phyloP scores from a whole-genome alignment of 768 basidiomycete species.

The Leccinum aurantiacum region DNA sequence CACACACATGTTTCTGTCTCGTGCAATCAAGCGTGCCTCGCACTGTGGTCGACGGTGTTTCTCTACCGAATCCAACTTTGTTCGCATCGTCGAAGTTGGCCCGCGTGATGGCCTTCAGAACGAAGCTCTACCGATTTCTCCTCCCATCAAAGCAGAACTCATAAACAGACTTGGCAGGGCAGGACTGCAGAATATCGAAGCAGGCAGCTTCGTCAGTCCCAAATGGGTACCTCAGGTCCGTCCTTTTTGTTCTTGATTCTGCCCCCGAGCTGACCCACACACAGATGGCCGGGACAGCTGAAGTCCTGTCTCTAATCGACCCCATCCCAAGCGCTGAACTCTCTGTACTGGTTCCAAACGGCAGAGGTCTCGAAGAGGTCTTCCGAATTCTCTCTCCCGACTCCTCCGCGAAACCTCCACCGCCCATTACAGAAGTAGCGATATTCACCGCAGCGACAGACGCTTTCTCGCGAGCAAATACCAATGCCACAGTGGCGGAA shows the following conservation, averaged over 20 bases:
- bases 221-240: slow-evolving; percentile 88
- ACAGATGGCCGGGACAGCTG: slow-evolving; percentile 86
- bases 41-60: background rate
- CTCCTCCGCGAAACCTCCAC: slow-evolving; percentile 37
- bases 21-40: slow-evolving; percentile 1
- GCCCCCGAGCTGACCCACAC: background rate
- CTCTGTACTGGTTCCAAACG: slow-evolving; percentile 81
- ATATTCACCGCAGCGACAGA: slow-evolving; percentile 91
- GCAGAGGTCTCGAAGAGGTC: slow-evolving; percentile 71
- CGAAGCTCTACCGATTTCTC: slow-evolving; percentile 70
- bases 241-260: slow-evolving; percentile 2
- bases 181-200: slow-evolving; percentile 71
- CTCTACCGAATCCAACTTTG: slow-evolving; percentile 22
- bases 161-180: slow-evolving; percentile 71
- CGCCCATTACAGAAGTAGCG: slow-evolving; percentile 78
- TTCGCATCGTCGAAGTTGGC: slow-evolving; percentile 80
- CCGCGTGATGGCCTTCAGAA: slow-evolving; percentile 93
- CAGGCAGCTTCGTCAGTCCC: slow-evolving; percentile 88
- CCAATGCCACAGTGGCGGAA: slow-evolving; percentile 71
- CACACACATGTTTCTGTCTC: slow-evolving; percentile 14
- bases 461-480: slow-evolving; percentile 81
- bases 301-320: slow-evolving; percentile 63
- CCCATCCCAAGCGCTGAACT: slow-evolving; percentile 58
- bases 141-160: slow-evolving; percentile 74
- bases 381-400: slow-evolving; percentile 49